phyloP scores from a whole-genome alignment of 2,329 filamentous ascomycete genomes.

The Cladosporium austrohemisphaericum region DNA sequence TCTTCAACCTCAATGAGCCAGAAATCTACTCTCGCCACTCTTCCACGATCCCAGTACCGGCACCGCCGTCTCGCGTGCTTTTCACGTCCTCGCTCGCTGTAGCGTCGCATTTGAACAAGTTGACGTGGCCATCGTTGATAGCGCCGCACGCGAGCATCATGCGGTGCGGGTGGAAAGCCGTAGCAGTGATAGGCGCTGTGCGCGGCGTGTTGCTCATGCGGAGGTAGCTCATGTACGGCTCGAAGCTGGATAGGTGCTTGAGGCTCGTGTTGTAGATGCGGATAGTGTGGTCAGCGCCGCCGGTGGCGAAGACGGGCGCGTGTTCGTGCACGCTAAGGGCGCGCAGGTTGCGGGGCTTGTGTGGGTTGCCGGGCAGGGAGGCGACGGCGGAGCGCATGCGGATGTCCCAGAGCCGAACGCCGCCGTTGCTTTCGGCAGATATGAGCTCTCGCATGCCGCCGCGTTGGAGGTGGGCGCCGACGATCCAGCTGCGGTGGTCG shows the following conservation, averaged over 20 bases:
- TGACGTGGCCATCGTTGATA: conserved; percentile 83
- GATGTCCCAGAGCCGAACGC: conserved; percentile 94
- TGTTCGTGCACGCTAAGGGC: conserved; percentile 94
- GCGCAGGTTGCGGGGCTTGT: conserved; percentile 52
- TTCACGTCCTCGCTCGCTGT: conserved; percentile 19
- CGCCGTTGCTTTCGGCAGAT: conserved; percentile 85
- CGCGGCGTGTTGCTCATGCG: conserved; percentile 27
- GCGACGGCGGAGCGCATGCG: conserved; percentile 53
- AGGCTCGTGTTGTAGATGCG: conserved; percentile 79
- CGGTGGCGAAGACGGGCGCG: conserved; percentile 91
- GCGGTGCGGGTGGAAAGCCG: conserved; percentile 91
- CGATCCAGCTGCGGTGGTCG: conserved; percentile 92
- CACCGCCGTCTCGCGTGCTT: conserved; percentile 1
- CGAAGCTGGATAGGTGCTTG: conserved; percentile 69
- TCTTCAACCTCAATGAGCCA: no score
- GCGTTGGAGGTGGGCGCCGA: conserved; percentile 93
- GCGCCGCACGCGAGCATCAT: conserved; percentile 87
- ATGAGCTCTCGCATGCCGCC: conserved; percentile 89
- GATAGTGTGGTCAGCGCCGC: conserved; percentile 80
- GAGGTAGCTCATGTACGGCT: conserved; percentile 72
- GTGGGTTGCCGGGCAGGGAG: conserved; percentile 56
- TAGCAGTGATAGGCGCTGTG: conserved; percentile 78
- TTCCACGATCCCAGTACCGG: not conserved
- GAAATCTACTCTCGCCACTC: conserved; percentile 12
- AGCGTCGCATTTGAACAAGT: conserved; percentile 59